A percentile compares a stretch with the other conserved stretches of the same genome.
These are phyloP conservation scores for Macrolepiota albuminosa DNA, from an alignment of 768 basidiomycete genomes.

Conservation along the genomic window DNA sequence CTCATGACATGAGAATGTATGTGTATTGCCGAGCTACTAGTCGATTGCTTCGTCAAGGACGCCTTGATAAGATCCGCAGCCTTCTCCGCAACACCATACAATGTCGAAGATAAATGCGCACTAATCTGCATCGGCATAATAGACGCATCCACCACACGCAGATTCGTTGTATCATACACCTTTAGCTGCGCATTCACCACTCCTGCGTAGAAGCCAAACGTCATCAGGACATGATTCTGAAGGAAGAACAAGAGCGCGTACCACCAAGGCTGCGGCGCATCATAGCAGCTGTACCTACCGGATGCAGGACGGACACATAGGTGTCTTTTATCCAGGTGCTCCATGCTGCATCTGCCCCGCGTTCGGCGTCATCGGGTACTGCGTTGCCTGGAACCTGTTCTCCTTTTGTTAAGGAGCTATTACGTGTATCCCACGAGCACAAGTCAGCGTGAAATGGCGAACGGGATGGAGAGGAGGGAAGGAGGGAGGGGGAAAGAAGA, in stretches of 20 bases:
- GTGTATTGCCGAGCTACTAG: too few species aligned
- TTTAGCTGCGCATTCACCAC: conserved; percentile 42
- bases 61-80: conserved; percentile 49
- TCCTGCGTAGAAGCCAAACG: conserved; percentile 21
- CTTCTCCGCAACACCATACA: conserved; percentile 54
- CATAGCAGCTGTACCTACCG: conserved; percentile 32
- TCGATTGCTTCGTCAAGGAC: conserved; percentile 1
- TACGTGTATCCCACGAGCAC: not conserved
- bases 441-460: not conserved
- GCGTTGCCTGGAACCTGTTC: conserved; percentile 38
- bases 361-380: conserved; percentile 37
- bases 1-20: too few species aligned
- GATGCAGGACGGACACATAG: conserved; percentile 43
- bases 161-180: conserved; percentile 43
- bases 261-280: conserved; percentile 1
- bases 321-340: conserved; percentile 37
- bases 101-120: conserved; percentile 40
- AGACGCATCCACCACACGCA: conserved; percentile 50
- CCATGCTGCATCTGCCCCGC: conserved; percentile 44
- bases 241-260: not conserved
- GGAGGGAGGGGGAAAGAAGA: not conserved
- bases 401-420: not conserved
- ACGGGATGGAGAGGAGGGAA: not conserved
- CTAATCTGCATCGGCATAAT: conserved; percentile 44
- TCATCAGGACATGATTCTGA: not conserved